A percentile compares a stretch with the other conserved stretches of the same genome.
Conservation (phyloP, 371 early-diverging fungal species). For the Zychaea mexicana region DNA sequence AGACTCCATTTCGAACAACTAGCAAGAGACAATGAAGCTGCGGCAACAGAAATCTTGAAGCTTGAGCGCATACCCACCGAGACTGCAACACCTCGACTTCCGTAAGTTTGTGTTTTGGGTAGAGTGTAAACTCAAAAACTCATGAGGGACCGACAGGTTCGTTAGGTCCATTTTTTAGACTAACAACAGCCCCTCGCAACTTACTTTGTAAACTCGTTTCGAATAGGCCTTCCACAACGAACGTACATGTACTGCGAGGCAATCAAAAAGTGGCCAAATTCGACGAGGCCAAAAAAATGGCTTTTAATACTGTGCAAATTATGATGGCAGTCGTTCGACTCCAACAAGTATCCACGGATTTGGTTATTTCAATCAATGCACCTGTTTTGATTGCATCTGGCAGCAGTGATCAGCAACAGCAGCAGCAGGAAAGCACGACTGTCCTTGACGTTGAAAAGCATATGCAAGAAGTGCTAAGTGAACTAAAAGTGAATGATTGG, state of each 20-base stretch:
- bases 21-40: slow-evolving; percentile 79
- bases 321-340: slow-evolving; percentile 71
- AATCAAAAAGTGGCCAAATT: slow-evolving; percentile 74
- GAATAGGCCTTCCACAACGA: slow-evolving; percentile 11
- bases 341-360: slow-evolving; percentile 65
- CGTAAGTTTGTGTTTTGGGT: too few species aligned
- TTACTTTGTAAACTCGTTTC: too few species aligned
- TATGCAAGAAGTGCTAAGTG: slow-evolving; percentile 43
- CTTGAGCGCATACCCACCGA: slow-evolving; percentile 26
- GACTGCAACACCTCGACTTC: slow-evolving; percentile 47
- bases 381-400: slow-evolving; percentile 49
- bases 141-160: too few species aligned
- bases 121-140: too few species aligned
- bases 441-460: slow-evolving; percentile 43
- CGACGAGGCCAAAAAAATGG: slow-evolving; percentile 52
- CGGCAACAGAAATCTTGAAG: slow-evolving; percentile 21
- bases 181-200: too few species aligned
- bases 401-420: slow-evolving; percentile 34
- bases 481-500: slow-evolving; percentile 60
- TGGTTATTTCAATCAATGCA: slow-evolving; percentile 74
- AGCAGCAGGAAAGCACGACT: slow-evolving; percentile 30
- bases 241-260: slow-evolving; percentile 51
- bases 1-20: slow-evolving; percentile 82
- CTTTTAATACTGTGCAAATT: slow-evolving; percentile 66
- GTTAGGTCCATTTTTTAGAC: too few species aligned